A percentile compares a stretch with the other conserved stretches of the same genome.
These are phyloP conservation scores for Panicum hallii DNA, from an alignment of 202 grass and related monocot species.

Conservation along the genomic window DNA sequence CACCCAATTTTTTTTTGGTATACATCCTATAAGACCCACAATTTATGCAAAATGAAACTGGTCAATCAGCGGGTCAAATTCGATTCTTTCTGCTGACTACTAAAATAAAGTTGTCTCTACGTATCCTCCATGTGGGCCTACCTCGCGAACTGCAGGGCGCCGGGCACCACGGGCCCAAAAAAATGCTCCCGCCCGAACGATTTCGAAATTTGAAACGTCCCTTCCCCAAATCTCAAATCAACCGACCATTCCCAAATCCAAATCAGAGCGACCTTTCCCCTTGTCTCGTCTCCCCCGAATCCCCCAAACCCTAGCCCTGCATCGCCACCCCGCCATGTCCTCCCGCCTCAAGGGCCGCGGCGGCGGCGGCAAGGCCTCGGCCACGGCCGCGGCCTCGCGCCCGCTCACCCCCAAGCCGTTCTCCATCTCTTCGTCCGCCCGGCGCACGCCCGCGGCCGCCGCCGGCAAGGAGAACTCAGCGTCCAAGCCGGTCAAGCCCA, in stretches of 20 bases:
- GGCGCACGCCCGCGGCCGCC: constrained; percentile 41
- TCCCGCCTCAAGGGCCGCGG: constrained; percentile 80
- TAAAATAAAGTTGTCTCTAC: background rate
- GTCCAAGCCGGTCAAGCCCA: constrained; percentile 52
- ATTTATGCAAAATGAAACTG: background rate
- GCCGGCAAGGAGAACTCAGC: constrained; percentile 70
- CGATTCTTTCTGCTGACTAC: background rate
- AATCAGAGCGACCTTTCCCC: background rate
- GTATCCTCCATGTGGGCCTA: constrained; percentile 16
- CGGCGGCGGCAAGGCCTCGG: constrained; percentile 32
- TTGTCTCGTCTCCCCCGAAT: constrained; percentile 27
- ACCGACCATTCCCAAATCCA: constrained; percentile 29
- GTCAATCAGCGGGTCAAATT: background rate
- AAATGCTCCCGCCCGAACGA: constrained; percentile 25
- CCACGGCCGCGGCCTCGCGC: constrained; percentile 45
- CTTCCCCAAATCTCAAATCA: constrained; percentile 33
- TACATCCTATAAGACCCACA: background rate
- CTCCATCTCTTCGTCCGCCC: constrained; percentile 42
- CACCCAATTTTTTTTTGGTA: background rate
- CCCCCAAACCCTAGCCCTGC: constrained; percentile 48
- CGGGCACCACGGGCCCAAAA: background rate
- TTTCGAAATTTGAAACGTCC: constrained; percentile 71
- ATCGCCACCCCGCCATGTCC: constrained; percentile 49
- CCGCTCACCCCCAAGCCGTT: constrained; percentile 59
- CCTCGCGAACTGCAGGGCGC: background rate